These are phyloP conservation scores for Phycomyces nitens DNA, from an alignment of 192 early-diverging fungal genomes.

Conservation along the genomic window DNA sequence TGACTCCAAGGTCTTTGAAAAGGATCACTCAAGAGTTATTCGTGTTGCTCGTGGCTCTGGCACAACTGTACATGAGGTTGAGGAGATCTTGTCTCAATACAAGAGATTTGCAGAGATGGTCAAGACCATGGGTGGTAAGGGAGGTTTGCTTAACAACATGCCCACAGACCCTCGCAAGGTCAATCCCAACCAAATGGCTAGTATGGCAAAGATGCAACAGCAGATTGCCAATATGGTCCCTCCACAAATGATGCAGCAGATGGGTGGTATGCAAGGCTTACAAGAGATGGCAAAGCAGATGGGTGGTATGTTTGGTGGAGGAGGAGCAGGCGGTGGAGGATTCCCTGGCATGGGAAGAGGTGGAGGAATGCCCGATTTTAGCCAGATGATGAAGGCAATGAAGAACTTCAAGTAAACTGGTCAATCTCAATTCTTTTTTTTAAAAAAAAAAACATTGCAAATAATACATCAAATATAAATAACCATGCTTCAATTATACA, in stretches of 20 bases:
- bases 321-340: constrained; percentile 48
- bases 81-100: constrained; percentile 77
- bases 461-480: too few species aligned
- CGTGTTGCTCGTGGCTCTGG: constrained; percentile 87
- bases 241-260: constrained; percentile 61
- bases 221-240: constrained; percentile 60
- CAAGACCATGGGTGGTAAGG: constrained; percentile 90
- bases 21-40: constrained; percentile 65
- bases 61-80: constrained; percentile 75
- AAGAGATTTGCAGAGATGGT: constrained; percentile 81
- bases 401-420: constrained; percentile 25
- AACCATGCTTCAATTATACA: too few species aligned
- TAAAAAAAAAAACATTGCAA: too few species aligned
- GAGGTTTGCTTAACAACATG: constrained; percentile 72
- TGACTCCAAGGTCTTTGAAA: constrained; percentile 79
- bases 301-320: constrained; percentile 42
- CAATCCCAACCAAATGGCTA: constrained; percentile 53
- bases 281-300: constrained; percentile 70
- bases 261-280: constrained; percentile 53
- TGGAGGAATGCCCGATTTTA: constrained; percentile 57
- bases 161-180: constrained; percentile 51
- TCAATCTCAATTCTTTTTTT: not conserved
- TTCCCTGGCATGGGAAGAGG: constrained; percentile 13
- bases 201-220: constrained; percentile 67
- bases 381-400: constrained; percentile 75